phyloP scores from a whole-genome alignment of 345 rosid genomes.

The Eucalyptus sp. region DNA sequence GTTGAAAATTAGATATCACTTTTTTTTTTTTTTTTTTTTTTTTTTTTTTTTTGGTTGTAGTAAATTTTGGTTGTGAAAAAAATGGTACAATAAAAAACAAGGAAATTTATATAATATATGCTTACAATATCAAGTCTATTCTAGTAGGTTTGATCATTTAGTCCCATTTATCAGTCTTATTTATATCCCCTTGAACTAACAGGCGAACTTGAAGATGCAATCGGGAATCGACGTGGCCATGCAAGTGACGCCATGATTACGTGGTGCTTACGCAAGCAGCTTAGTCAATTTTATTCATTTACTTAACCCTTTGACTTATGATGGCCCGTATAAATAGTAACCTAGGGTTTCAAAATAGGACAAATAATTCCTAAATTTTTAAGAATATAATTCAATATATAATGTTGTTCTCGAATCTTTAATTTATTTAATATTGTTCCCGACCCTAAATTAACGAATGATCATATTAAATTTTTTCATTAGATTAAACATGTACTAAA shows the following conservation, averaged over 20 bases:
- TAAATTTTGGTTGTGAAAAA: not conserved
- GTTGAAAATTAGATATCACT: not conserved
- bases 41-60: not conserved
- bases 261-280: not conserved
- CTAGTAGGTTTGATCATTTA: not conserved
- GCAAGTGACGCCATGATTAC: not conserved
- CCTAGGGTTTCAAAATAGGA: not conserved
- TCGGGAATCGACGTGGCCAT: not conserved
- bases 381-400: accelerated
- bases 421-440: accelerated
- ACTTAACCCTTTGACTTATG: not conserved
- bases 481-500: accelerated
- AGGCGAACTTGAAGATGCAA: not conserved
- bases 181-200: not conserved
- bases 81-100: not conserved
- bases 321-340: not conserved
- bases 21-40: not conserved
- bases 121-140: not conserved
- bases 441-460: accelerated
- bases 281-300: not conserved
- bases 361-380: no score
- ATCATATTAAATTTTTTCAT: no score
- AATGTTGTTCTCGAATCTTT: accelerated
- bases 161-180: not conserved
- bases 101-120: not conserved